These are phyloP conservation scores for Dactylellina haptotyla DNA, from an alignment of 2,329 filamentous ascomycete species.

Conservation along the genomic window DNA sequence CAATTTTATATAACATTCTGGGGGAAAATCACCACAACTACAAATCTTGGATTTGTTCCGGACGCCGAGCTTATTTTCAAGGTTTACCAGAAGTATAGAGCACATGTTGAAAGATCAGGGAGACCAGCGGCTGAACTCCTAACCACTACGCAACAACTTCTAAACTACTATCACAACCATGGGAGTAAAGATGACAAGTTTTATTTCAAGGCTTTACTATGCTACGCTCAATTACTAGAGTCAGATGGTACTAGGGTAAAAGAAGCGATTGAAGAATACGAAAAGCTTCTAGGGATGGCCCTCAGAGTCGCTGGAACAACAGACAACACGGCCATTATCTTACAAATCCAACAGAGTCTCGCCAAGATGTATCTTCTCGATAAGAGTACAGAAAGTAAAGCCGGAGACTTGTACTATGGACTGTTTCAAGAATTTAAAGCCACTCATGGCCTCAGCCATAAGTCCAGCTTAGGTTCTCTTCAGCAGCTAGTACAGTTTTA, in stretches of 20 bases:
- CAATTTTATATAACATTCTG: conserved; percentile 34
- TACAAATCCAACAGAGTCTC: conserved; percentile 42
- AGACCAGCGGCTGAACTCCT: conserved; percentile 4
- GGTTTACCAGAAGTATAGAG: conserved; percentile 31
- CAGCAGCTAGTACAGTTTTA: conserved; percentile 30
- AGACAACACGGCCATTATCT: conserved; percentile 26
- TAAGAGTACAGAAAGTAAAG: conserved; percentile 26
- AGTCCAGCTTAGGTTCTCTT: conserved; percentile 10
- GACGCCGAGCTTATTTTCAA: conserved; percentile 33
- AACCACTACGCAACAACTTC: conserved; percentile 3
- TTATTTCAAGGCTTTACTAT: conserved; percentile 25
- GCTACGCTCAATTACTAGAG: conserved; percentile 34
- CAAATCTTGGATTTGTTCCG: conserved; percentile 13
- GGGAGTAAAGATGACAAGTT: conserved; percentile 20
- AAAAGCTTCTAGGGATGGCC: conserved; percentile 29
- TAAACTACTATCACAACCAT: conserved; percentile 1
- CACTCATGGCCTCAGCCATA: conserved; percentile 22
- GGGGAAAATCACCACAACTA: conserved; percentile 12
- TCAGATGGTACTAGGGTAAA: conserved; percentile 5
- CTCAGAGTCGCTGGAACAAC: conserved; percentile 1
- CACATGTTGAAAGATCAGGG: conserved; percentile 24
- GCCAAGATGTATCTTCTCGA: conserved; percentile 39
- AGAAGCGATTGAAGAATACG: conserved; percentile 29
- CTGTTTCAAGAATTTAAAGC: conserved; percentile 37
- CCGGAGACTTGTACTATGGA: conserved; percentile 30